Percentiles rank a stretch among this genome's conserved stretches.
Conservation (phyloP, 2,329 filamentous ascomycete genomes). For the Zelopaecilomyces penicillatus region DNA sequence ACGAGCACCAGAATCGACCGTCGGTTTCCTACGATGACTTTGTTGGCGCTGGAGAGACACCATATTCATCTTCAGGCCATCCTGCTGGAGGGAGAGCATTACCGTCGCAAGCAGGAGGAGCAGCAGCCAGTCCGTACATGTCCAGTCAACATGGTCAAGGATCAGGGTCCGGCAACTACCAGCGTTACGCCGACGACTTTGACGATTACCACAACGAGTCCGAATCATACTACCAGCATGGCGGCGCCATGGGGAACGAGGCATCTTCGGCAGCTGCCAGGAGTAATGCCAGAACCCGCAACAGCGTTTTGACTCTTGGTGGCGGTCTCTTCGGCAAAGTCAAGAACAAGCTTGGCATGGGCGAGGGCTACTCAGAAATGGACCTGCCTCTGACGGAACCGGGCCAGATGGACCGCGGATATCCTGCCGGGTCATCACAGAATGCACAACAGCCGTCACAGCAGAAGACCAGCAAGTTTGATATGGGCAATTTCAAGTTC, state of each 20-base stretch:
- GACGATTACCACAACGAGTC: conserved; percentile 75
- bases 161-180: conserved; percentile 78
- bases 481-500: conserved; percentile 78
- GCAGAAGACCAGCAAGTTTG: conserved; percentile 50
- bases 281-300: conserved; percentile 63
- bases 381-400: conserved; percentile 87
- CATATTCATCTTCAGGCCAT: conserved; percentile 36
- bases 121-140: conserved; percentile 32
- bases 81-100: conserved; percentile 22
- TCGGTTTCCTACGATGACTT: conserved; percentile 95
- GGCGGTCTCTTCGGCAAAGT: conserved; percentile 80
- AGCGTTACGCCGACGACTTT: conserved; percentile 79
- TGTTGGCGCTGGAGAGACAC: conserved; percentile 57
- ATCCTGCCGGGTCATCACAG: conserved; percentile 30
- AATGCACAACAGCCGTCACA: conserved; percentile 22
- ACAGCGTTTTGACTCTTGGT: conserved; percentile 80
- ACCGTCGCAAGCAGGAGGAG: conserved; percentile 7
- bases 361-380: conserved; percentile 90
- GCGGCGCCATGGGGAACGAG: conserved; percentile 51
- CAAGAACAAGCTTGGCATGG: conserved; percentile 87
- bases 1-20: conserved; percentile 63
- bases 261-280: conserved; percentile 29
- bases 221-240: conserved; percentile 75
- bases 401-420: conserved; percentile 29
- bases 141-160: conserved; percentile 60